Evolutionary conservation across 371 early-diverging fungal species (phyloP), one percentile per base, ranked within the genome.

Genomic region (Circinella umbellata): DNA sequence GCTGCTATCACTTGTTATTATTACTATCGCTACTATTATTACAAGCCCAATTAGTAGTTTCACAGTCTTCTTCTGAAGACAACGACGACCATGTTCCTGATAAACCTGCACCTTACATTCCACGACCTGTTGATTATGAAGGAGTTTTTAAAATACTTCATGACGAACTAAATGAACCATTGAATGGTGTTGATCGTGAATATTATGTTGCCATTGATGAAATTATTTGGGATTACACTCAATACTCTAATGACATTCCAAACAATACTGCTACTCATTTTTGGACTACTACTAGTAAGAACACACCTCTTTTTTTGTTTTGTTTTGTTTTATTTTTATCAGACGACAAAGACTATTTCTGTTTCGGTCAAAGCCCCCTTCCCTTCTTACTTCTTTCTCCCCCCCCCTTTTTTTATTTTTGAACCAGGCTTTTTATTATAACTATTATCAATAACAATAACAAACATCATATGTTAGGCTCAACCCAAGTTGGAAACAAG

Each of bases 161-260:
- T 46, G 61, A 76, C 17, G 84, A 84, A 64, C 61, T 81, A 6
- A 68, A 75, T 15, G 68, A 72, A 54, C 66, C 66, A 6, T 37
- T 68, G 0, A 72, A 71, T 14, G 85, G 82, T 0, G 62, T 61
- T 38, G 75, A 62, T 4, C 69, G 79, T 7, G 71, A 63, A 15
- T 82, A 84, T 65, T 82, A 77, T 57, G 55, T 84, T 55, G 79
- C 81, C 1, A 73, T 73, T 38, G 80, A 82, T 17, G 76, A 80
- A 57, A 63, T 76, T 27, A 61, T 69, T 15, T 84, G 85, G 85
- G 76, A 82, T 62, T 84, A 82, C 57, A 72, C 69, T 36, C 73
- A 74, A 27, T 39, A 69, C 37, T 17, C 64, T 3, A 71, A 64
- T 35, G 20, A 63, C n/a, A 62, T 67, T 51, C 66, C 69, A 6